Base-by-base conservation (phyloP, 768 basidiomycete species). In the Xerocomus potaroensis region DNA sequence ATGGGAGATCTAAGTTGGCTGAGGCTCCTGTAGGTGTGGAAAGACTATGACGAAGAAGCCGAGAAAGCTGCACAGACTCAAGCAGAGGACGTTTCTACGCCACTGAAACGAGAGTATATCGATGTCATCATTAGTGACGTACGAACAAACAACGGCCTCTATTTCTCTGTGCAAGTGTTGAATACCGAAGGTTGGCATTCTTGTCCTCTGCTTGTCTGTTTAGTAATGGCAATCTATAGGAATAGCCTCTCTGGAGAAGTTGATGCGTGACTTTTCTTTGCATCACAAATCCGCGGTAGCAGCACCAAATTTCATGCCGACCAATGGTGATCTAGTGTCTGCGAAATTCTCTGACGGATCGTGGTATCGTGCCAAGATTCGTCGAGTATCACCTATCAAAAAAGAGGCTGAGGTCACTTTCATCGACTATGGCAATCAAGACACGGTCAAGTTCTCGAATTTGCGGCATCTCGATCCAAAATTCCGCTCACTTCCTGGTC, bases 341-440 rank as follows among this genome's bases (percentile, higher is more conserved):
- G 95, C 93, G 15, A 92, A 92, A 62, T 97, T 97, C 69, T 88
- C 87, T 39, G 88, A 96, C 59, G 90, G 90, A 8, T 74, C 84
- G 39, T 99, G 95, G 96, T 97, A 98, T 68, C 87, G 95, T 42
- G 95, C 95, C 35, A 89, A 83, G 70, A 84, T 97, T 50, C 86
- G 87, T 43, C 78, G 89, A 18, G 71, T 80, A n/a, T 94, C 91
- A 36, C 81, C 90, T 4, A 57, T 89, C 33, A 96, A 94, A 70
- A 92, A 87, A 62, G 91, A 96, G 67, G 93, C 91, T 6, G 91
- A 96, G 64, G 85, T 99, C 27, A 84, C 85, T 8, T 97, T 97
- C 70, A 94, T 97, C 56, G 87, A 91, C 64, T 91, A 95, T 61
- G 95, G 95, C 26, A 98, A 99, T 66, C 88, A 93, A 66, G 92